A percentile compares a stretch with the other conserved stretches of the same genome.
These are phyloP conservation scores for Ceratobasidium sp. DNA, from an alignment of 1,284 basidiomycete genomes.

Conservation along the genomic window DNA sequence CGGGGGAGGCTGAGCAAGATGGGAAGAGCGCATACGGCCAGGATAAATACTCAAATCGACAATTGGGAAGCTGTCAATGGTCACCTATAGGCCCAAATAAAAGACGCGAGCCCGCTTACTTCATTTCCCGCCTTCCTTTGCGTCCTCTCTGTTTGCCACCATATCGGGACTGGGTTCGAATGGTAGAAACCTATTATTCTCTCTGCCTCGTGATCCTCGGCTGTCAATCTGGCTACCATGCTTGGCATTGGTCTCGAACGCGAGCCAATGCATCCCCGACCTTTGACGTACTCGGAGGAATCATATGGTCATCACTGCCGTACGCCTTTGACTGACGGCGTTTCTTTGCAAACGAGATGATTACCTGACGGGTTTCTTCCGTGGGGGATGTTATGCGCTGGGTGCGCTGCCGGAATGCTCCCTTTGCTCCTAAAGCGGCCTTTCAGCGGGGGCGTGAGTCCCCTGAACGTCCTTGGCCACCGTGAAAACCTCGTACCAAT, in stretches of 20 bases:
- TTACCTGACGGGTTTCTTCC: too few species aligned
- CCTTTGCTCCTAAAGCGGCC: too few species aligned
- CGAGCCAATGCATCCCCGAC: not conserved
- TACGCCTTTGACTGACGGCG: too few species aligned
- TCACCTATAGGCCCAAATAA: constrained; percentile 23
- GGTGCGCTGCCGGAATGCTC: too few species aligned
- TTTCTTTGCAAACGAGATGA: too few species aligned
- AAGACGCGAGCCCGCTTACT: constrained; percentile 16
- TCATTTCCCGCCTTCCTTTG: constrained; percentile 28
- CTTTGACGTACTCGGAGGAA: constrained; percentile 1
- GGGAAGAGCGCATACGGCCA: not conserved
- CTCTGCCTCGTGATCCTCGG: not conserved
- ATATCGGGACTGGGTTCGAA: not conserved
- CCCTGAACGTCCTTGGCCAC: too few species aligned
- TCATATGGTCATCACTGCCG: constrained; percentile 3
- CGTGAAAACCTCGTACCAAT: too few species aligned
- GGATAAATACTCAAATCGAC: constrained; percentile 33
- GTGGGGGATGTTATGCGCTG: too few species aligned
- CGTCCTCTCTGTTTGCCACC: not conserved
- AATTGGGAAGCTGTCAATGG: constrained; percentile 3
- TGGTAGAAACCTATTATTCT: constrained; percentile 4
- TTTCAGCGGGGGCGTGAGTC: too few species aligned
- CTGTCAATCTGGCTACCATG: not conserved
- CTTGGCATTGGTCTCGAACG: constrained; percentile 9
- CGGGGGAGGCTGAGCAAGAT: not conserved